phyloP scores from a whole-genome alignment of 805 yeast species.

The Naumovozyma baii region DNA sequence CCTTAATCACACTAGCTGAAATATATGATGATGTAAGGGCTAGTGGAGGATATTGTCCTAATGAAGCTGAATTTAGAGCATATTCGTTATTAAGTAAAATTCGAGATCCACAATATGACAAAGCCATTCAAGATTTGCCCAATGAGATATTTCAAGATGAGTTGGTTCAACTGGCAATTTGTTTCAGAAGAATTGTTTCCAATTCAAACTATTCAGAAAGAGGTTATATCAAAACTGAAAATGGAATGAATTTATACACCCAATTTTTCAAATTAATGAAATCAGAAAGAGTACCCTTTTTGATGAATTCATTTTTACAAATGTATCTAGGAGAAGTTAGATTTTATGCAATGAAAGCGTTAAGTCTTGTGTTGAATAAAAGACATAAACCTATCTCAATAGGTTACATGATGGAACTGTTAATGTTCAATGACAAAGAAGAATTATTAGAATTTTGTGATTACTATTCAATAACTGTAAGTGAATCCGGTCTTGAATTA shows the following conservation, averaged over 20 bases:
- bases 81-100: conserved; percentile 73
- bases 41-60: conserved; percentile 57
- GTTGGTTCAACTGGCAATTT: conserved; percentile 60
- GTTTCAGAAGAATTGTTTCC: conserved; percentile 54
- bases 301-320: conserved; percentile 68
- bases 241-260: conserved; percentile 50
- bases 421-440: conserved; percentile 59
- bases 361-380: conserved; percentile 58
- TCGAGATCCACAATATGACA: conserved; percentile 76
- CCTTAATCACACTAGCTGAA: conserved; percentile 78
- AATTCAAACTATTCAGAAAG: conserved; percentile 52
- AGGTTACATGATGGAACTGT: conserved; percentile 35
- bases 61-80: conserved; percentile 90
- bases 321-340: conserved; percentile 72
- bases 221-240: conserved; percentile 44
- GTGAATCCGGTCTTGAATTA: conserved; percentile 37
- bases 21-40: conserved; percentile 74
- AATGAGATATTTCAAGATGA: conserved; percentile 40
- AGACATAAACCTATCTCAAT: conserved; percentile 59
- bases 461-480: conserved; percentile 49
- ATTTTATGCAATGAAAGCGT: conserved; percentile 57
- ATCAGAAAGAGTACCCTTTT: conserved; percentile 46
- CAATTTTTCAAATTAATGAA: conserved; percentile 54
- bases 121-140: conserved; percentile 65
- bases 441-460: conserved; percentile 49